Evolutionary conservation across 164 flowering plant genomes (phyloP).

Genomic region (Chimonanthus praecox): DNA sequence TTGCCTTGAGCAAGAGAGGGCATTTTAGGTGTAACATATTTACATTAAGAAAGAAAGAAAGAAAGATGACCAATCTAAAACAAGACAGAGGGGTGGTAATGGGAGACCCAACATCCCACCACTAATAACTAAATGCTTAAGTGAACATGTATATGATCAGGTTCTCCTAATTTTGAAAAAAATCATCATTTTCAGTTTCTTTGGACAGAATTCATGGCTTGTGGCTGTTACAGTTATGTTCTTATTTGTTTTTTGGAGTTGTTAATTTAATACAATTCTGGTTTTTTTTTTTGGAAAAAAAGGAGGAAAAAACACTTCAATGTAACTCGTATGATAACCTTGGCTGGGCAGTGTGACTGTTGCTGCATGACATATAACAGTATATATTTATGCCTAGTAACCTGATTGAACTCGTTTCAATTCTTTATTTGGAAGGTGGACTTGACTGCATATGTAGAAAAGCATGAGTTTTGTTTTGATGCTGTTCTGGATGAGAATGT

Average conservation of each 20-base stretch:
- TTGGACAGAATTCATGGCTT: not conserved
- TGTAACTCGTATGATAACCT: not conserved
- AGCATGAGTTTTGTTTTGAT: slow-evolving; percentile 97
- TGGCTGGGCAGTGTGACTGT: not conserved
- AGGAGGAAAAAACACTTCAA: too few species aligned
- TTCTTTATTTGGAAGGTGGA: slow-evolving; percentile 61
- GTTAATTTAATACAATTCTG: not conserved
- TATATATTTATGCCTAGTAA: not conserved
- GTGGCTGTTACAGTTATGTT: not conserved
- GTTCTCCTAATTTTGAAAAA: not conserved
- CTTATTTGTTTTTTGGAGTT: not conserved
- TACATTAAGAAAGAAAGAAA: too few species aligned
- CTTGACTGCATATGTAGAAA: slow-evolving; percentile 95
- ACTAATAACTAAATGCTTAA: too few species aligned
- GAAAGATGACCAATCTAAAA: too few species aligned
- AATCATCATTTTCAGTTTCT: too few species aligned
- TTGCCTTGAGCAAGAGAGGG: too few species aligned
- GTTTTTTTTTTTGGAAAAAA: too few species aligned
- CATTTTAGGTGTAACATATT: too few species aligned
- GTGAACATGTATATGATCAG: not conserved
- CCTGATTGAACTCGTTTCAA: slow-evolving; percentile 17
- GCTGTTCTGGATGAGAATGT: slow-evolving; percentile 91
- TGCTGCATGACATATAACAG: not conserved
- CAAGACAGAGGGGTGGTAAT: too few species aligned
- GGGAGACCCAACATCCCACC: too few species aligned